A percentile compares a stretch with the other conserved stretches of the same genome.
Evolutionary conservation across 2,329 filamentous ascomycete genomes (phyloP).

Genomic region (Coniochaeta ligniaria): DNA sequence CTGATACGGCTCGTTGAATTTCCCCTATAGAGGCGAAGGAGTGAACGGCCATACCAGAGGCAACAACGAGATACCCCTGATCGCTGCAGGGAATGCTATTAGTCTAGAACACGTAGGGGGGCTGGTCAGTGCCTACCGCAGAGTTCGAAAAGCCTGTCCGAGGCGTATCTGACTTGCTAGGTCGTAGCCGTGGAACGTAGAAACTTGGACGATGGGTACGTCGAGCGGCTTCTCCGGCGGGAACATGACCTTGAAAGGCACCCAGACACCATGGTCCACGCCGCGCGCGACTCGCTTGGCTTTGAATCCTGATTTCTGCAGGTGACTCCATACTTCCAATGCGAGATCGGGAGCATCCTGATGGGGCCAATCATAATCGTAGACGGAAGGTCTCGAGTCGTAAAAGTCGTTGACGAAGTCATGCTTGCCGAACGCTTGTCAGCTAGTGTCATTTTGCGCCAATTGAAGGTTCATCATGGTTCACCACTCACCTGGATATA

Average conservation of each 20-base stretch:
- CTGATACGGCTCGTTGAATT: constrained; percentile 7
- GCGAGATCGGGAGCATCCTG: constrained; percentile 13
- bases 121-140: constrained; percentile 6
- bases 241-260: constrained; percentile 15
- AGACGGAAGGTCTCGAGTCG: constrained; percentile 13
- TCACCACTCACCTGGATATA: constrained; percentile 12
- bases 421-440: constrained; percentile 7
- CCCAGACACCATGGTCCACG: constrained; percentile 15
- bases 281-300: constrained; percentile 14
- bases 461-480: not conserved
- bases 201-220: constrained; percentile 15
- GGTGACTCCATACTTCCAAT: constrained; percentile 10
- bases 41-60: constrained; percentile 15
- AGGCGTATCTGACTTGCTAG: constrained; percentile 13
- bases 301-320: constrained; percentile 12
- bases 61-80: constrained; percentile 12
- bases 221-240: constrained; percentile 12
- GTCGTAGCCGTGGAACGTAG: constrained; percentile 14
- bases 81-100: not conserved
- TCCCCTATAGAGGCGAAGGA: constrained; percentile 12
- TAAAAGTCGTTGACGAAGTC: constrained; percentile 17
- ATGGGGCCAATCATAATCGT: constrained; percentile 16
- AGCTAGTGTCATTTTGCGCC: not conserved
- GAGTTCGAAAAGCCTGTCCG: constrained; percentile 10
- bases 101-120: not conserved